Conservation (phyloP, 2,329 filamentous ascomycete genomes). For the Epichloe brachyelytri region DNA sequence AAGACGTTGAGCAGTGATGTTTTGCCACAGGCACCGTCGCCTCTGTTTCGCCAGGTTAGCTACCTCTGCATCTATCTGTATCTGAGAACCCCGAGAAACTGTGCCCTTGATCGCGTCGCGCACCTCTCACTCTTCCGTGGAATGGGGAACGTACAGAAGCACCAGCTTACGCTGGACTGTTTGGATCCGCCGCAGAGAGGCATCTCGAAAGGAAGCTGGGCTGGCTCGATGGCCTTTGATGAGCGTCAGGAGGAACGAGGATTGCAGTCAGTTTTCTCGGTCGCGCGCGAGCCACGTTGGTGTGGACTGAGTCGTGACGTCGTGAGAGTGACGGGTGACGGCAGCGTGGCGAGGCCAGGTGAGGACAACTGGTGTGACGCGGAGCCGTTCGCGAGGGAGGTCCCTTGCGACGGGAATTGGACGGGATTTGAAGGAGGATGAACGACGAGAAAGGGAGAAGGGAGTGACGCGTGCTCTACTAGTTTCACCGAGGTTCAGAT, state of each 20-base stretch:
- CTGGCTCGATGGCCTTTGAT: neutral
- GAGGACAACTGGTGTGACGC: neutral
- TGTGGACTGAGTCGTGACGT: neutral
- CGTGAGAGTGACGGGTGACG: neutral
- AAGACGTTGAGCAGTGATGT: constrained; percentile 96
- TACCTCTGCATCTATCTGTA: neutral
- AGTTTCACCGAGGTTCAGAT: neutral
- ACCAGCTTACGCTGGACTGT: constrained; percentile 94
- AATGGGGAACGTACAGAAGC: constrained; percentile 47
- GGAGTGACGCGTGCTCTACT: neutral
- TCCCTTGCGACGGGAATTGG: neutral
- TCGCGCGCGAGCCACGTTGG: neutral
- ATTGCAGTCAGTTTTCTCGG: neutral
- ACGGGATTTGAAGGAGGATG: neutral
- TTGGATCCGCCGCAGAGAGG: constrained; percentile 53
- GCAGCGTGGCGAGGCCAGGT: neutral
- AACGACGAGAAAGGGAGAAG: neutral
- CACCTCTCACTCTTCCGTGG: neutral
- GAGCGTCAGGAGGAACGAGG: neutral
- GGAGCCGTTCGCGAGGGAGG: neutral
- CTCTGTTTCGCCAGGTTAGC: constrained; percentile 37
- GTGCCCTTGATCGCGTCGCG: neutral
- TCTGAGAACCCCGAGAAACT: neutral
- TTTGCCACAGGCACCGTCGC: constrained; percentile 94
- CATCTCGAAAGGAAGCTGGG: constrained; percentile 1